Conservation (phyloP, 2,329 filamentous ascomycete genomes). For the Penicillium sp. region DNA sequence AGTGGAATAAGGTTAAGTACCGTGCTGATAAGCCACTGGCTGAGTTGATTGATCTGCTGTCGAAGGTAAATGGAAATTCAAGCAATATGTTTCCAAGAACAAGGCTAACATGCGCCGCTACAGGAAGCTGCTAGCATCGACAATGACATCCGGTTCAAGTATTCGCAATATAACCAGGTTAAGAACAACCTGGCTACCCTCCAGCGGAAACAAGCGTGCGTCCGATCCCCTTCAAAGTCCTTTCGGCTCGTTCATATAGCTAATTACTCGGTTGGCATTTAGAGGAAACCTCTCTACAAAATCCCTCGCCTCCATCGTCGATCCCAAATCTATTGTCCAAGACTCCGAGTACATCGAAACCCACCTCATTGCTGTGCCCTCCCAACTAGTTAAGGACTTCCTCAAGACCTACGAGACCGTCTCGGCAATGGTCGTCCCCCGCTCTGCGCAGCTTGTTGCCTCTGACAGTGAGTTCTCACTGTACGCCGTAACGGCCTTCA, state of each 20-base stretch:
- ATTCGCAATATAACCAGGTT: conserved; percentile 88
- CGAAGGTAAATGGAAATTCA: conserved; percentile 63
- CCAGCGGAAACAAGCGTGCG: conserved; percentile 84
- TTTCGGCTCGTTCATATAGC: background rate
- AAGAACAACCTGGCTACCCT: conserved; percentile 80
- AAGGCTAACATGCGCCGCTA: conserved; percentile 2
- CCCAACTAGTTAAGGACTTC: conserved; percentile 80
- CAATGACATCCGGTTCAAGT: conserved; percentile 93
- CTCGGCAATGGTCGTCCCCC: conserved; percentile 87
- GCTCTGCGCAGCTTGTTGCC: conserved; percentile 76
- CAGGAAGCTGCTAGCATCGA: conserved; percentile 89
- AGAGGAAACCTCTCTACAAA: conserved; percentile 93
- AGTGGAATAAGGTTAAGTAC: conserved; percentile 98
- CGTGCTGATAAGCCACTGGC: conserved; percentile 85
- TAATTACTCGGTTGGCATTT: background rate
- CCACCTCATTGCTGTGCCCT: conserved; percentile 86
- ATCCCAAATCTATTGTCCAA: conserved; percentile 75
- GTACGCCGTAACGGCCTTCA: conserved; percentile 88
- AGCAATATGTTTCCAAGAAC: background rate
- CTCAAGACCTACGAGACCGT: conserved; percentile 85
- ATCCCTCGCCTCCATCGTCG: conserved; percentile 85
- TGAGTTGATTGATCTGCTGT: conserved; percentile 82
- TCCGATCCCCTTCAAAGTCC: background rate
- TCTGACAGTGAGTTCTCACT: conserved; percentile 88
- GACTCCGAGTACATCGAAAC: conserved; percentile 97